Conservation (phyloP, 148 eudicot species). For the Rhododendron simsii region DNA sequence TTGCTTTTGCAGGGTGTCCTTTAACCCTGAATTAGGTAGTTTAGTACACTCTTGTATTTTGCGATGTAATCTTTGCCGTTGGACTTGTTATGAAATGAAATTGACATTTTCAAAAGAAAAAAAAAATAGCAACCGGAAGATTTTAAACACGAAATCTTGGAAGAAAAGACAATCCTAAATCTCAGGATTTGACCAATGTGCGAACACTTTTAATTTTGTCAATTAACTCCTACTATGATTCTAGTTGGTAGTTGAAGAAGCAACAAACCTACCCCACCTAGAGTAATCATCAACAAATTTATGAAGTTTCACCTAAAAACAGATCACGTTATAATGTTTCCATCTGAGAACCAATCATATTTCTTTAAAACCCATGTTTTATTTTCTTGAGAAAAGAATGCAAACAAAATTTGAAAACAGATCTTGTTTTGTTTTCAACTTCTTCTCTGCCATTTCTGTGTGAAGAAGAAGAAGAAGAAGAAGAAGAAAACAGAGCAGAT, state of each 20-base stretch:
- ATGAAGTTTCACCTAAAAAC: not conserved
- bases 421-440: not conserved
- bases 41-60: too few species aligned
- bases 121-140: too few species aligned
- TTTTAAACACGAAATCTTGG: not conserved
- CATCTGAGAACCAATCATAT: not conserved
- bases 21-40: too few species aligned
- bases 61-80: too few species aligned
- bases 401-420: not conserved
- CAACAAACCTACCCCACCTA: not conserved
- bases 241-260: not conserved
- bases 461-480: constrained; percentile 2
- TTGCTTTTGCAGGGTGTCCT: too few species aligned
- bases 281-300: not conserved
- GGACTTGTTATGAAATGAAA: too few species aligned
- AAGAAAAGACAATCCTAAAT: too few species aligned
- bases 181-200: accelerated
- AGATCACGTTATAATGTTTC: not conserved
- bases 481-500: constrained; percentile 18
- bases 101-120: too few species aligned
- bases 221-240: too few species aligned
- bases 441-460: not conserved
- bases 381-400: not conserved
- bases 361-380: not conserved
- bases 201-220: too few species aligned